Evolutionary conservation across 306 rosid genomes (phyloP), one percentile per base, ranked within the genome.

Genomic region (Corylus heterophylla): DNA sequence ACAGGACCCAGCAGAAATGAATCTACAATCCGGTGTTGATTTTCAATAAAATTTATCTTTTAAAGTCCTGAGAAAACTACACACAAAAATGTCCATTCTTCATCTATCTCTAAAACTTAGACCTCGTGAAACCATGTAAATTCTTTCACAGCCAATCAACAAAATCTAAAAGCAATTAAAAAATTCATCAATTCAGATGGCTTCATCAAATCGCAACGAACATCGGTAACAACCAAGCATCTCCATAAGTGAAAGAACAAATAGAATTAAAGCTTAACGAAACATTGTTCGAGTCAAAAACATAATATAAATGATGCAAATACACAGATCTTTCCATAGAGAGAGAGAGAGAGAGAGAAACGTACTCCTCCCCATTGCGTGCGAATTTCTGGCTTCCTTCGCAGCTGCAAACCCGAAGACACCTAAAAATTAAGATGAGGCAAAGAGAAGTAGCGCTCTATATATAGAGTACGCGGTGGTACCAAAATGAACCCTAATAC

Each of bases 321-420:
- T 13, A 11, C 0, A 9, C 14, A 49, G 14, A 49, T 49, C 13
- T 11, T 4, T 49, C 64, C 14, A 49, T 2, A 49, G 11, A 49
- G 8, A 3, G 3, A 10, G 52, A 11, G 14, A 49, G 13, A 49
- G 31, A 29, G 12, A 8, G 4, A 3, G 54, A 16, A 31, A 59
- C 84, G 59, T 72, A 83, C 87, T 83, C 48, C 87, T 83, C 42
- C 87, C 87, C 87, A 83, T 83, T 75, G 68, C 73, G 55, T 62
- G 14, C 35, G 35, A 4, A 29, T 42, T 7, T 42, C 45, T 42
- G 45, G 45, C 37, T 14, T 12, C 16, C 3, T 27, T n/a, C 8
- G 55, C 55, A 13, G 58, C 37, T 42, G 45, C 12, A 11, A 11
- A 31, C 0, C 5, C 3, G 2, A 16, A 18, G 69, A 50, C 14